These are phyloP conservation scores for Paracorniculantispora psalliotae DNA, from an alignment of 2,329 filamentous ascomycete genomes.

Conservation along the genomic window DNA sequence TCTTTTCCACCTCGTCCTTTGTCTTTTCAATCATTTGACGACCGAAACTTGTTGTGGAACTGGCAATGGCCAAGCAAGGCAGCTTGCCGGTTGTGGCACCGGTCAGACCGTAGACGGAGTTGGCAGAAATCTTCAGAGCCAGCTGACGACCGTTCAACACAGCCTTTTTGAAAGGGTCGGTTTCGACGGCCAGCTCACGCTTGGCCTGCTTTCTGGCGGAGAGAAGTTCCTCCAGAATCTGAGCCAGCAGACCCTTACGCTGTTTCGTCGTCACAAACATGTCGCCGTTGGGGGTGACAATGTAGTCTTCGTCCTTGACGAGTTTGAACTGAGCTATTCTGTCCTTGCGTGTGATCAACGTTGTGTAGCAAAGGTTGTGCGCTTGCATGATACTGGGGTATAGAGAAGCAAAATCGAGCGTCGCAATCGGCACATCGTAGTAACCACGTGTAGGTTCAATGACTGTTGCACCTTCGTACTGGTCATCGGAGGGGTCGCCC, in stretches of 20 bases:
- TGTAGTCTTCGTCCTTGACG: slow-evolving; percentile 90
- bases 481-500: slow-evolving; percentile 68
- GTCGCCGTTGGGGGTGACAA: slow-evolving; percentile 91
- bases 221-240: slow-evolving; percentile 92
- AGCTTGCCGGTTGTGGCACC: slow-evolving; percentile 95
- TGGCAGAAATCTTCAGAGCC: slow-evolving; percentile 92
- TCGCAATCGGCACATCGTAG: slow-evolving; percentile 92
- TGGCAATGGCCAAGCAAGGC: slow-evolving; percentile 90
- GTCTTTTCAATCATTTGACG: slow-evolving; percentile 99
- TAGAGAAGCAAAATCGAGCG: slow-evolving; percentile 95
- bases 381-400: slow-evolving; percentile 99
- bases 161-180: slow-evolving; percentile 94
- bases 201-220: slow-evolving; percentile 93
- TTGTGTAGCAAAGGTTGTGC: slow-evolving; percentile 97
- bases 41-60: slow-evolving; percentile 94
- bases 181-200: slow-evolving; percentile 80
- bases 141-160: slow-evolving; percentile 96
- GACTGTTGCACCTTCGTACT: slow-evolving; percentile 96
- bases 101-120: slow-evolving; percentile 95
- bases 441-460: slow-evolving; percentile 93
- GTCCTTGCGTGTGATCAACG: slow-evolving; percentile 68
- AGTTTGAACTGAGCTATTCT: slow-evolving; percentile 71
- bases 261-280: slow-evolving; percentile 85
- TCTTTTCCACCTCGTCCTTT: slow-evolving; percentile 87
- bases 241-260: slow-evolving; percentile 84